Percentiles rank a stretch among this genome's conserved stretches.
phyloP scores from a whole-genome alignment of 2,329 filamentous ascomycete species.

The Anthostomella pinea region DNA sequence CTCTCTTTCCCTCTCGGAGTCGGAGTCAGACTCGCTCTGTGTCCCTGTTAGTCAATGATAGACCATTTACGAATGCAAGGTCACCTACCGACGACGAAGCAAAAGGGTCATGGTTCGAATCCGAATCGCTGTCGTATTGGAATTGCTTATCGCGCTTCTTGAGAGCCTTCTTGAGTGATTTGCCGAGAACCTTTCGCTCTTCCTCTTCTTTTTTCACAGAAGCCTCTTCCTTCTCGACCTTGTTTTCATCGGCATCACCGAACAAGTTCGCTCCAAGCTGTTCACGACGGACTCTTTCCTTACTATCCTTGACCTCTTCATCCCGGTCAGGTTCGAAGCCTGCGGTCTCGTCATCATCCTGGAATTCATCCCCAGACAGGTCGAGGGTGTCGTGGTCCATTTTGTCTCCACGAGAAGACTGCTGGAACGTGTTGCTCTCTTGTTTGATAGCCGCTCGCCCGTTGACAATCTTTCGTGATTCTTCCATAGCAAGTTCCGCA shows the following conservation, averaged over 20 bases:
- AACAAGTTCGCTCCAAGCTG: constrained; percentile 88
- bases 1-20: constrained; percentile 51
- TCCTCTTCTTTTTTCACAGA: constrained; percentile 68
- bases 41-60: constrained; percentile 20
- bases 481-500: constrained; percentile 54
- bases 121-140: constrained; percentile 73
- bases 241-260: constrained; percentile 63
- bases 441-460: constrained; percentile 62
- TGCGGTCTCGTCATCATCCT: constrained; percentile 80
- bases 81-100: constrained; percentile 46
- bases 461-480: constrained; percentile 59
- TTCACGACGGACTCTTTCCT: constrained; percentile 71
- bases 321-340: constrained; percentile 76
- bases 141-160: constrained; percentile 82
- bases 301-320: constrained; percentile 72
- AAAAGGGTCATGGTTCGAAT: constrained; percentile 49
- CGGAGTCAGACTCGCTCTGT: constrained; percentile 38
- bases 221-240: constrained; percentile 71
- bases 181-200: constrained; percentile 68
- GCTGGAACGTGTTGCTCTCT: constrained; percentile 63
- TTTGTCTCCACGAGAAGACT: constrained; percentile 59
- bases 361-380: constrained; percentile 71
- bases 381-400: constrained; percentile 70
- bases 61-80: constrained; percentile 17
- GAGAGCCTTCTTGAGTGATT: constrained; percentile 74